Evolutionary conservation across 805 yeast genomes (phyloP), one percentile per base, ranked within the genome.

Genomic region (Scheffersomyces coipomensis): DNA sequence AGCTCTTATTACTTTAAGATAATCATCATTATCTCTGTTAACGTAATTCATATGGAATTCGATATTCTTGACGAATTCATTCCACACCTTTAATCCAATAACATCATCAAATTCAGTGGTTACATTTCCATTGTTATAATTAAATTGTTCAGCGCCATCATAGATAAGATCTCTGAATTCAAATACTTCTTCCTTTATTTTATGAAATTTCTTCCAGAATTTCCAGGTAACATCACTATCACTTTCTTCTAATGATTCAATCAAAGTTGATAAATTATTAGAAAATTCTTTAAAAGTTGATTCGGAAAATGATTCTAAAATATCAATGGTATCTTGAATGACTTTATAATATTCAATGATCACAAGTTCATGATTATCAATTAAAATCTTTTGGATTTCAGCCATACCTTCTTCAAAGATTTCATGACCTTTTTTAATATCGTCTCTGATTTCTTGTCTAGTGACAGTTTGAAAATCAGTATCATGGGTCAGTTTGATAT

Each of bases 231-330:
- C 62, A 27, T 49, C 46, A 21, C 39, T 35, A 10, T 47, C 46
- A 10, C 46, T 46, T 19, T 23, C 18, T 15, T 49, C 49, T 15
- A 57, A 40, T 3, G 37, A 42, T n/a, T 37, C 36, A 17, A 49
- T 37, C 39, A 64, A 46, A 16, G 66, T 63, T 37, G 81, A 73
- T 53, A 85, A 71, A 42, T 78, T 74, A 37, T 76, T 75, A 6
- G 85, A 75, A 62, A 82, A 84, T 48, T 83, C 88, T 47, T 65
- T 72, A 39, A 84, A 71, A 21, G 85, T 71, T 5, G 79, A 75
- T 39, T 84, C 89, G 5, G 83, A 81, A 68, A 85, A 85, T 44
- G 85, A 85, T 56, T 85, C 90, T 54, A 81, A 74, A 0, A 82
- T 73, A 46, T 85, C 90, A 38, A 84, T 70, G 26, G 82, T 73